Percentiles rank a stretch among this genome's conserved stretches.
phyloP scores from a whole-genome alignment of 2,329 filamentous ascomycete species.

The Passalora sequoiae region DNA sequence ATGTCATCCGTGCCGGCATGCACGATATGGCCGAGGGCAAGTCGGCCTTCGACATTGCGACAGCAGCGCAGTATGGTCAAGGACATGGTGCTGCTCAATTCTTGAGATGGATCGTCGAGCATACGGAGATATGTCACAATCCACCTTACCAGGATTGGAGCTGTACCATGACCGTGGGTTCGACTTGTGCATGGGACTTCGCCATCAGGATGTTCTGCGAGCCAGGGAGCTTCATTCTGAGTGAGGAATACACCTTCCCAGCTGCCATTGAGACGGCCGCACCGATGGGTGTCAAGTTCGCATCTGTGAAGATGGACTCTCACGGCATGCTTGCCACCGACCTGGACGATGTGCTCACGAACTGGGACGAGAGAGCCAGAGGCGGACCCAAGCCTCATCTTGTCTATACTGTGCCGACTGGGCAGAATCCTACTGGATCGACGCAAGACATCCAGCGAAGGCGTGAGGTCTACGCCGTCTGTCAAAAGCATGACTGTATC shows the following conservation, averaged over 20 bases:
- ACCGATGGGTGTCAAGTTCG: conserved; percentile 58
- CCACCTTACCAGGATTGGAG: conserved; percentile 90
- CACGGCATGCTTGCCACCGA: conserved; percentile 59
- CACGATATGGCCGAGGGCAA: conserved; percentile 68
- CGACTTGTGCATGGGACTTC: conserved; percentile 80
- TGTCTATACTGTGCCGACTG: conserved; percentile 69
- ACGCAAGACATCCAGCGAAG: conserved; percentile 67
- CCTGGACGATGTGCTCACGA: conserved; percentile 59
- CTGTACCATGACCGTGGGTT: conserved; percentile 76
- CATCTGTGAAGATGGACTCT: conserved; percentile 60
- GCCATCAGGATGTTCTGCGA: conserved; percentile 74
- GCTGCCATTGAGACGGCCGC: conserved; percentile 63
- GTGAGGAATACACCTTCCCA: conserved; percentile 88
- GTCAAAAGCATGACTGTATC: conserved; percentile 76
- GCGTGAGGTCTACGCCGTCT: conserved; percentile 68
- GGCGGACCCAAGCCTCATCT: conserved; percentile 61
- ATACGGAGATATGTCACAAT: conserved; percentile 83
- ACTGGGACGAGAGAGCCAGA: conserved; percentile 57
- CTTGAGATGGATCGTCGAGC: conserved; percentile 85
- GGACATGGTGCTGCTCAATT: conserved; percentile 80
- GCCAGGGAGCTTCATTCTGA: conserved; percentile 71
- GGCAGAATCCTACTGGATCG: conserved; percentile 86
- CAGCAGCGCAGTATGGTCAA: conserved; percentile 90
- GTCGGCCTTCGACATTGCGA: conserved; percentile 67
- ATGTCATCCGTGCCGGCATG: conserved; percentile 66